These are phyloP conservation scores for Solanum lycopersicoides DNA, from an alignment of 257 asterid species.

Conservation along the genomic window DNA sequence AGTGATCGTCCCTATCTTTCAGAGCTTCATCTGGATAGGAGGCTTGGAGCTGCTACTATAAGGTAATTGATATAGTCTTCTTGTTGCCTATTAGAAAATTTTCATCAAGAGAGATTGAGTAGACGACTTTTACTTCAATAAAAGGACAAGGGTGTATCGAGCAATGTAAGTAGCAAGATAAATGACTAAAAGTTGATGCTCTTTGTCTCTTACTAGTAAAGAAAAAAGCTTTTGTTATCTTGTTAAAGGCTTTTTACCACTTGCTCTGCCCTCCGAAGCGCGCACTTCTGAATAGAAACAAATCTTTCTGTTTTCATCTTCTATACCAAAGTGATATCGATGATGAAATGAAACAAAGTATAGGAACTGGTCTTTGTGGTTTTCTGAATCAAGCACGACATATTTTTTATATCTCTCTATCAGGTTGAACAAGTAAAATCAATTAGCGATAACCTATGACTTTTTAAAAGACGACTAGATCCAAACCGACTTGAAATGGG, in stretches of 20 bases:
- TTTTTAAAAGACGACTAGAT: background rate
- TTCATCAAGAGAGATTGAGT: background rate
- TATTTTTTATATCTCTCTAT: background rate
- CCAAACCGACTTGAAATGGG: background rate
- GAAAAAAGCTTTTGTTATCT: background rate
- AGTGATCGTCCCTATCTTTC: constrained; percentile 79
- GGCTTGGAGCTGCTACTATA: constrained; percentile 72
- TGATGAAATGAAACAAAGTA: constrained; percentile 2
- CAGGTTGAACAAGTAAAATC: background rate
- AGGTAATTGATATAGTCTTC: constrained; percentile 23
- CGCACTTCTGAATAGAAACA: constrained; percentile 86
- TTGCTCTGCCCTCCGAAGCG: constrained; percentile 57
- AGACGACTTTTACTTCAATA: background rate
- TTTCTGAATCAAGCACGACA: background rate
- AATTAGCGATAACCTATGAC: background rate
- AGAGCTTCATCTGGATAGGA: constrained; percentile 71
- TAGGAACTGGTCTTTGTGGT: background rate
- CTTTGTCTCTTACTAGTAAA: background rate
- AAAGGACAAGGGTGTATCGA: background rate
- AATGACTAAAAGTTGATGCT: background rate
- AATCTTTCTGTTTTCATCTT: constrained; percentile 76
- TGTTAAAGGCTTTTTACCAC: background rate
- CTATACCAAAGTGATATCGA: constrained; percentile 39
- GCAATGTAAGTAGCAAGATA: background rate
- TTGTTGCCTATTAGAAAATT: background rate